Percentiles rank a stretch among this genome's conserved stretches.
Evolutionary conservation across 495 filamentous ascomycete species (phyloP).

Genomic region (Penicillium lagena): DNA sequence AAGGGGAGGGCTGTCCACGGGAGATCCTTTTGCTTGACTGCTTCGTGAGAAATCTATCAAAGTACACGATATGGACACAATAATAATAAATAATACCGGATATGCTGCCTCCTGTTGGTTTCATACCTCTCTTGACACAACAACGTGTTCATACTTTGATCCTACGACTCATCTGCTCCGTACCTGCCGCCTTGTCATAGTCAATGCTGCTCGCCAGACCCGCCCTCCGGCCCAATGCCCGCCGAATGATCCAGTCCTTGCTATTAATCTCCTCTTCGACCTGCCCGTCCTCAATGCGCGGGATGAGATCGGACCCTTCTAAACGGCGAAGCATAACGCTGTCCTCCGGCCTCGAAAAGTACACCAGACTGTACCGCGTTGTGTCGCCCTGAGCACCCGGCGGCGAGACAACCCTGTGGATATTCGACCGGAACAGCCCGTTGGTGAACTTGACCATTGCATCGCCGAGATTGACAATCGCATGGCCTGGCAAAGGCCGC

Average conservation of each 20-base stretch:
- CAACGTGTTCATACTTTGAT: slow-evolving; percentile 9
- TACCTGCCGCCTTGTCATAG: slow-evolving; percentile 32
- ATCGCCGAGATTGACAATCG: slow-evolving; percentile 62
- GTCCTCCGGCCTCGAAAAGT: slow-evolving; percentile 57
- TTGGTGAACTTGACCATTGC: slow-evolving; percentile 58
- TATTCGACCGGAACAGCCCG: slow-evolving; percentile 53
- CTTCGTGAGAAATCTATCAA: too few species aligned
- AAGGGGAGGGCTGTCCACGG: too few species aligned
- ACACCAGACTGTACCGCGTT: slow-evolving; percentile 54
- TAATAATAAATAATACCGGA: too few species aligned
- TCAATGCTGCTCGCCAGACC: slow-evolving; percentile 24
- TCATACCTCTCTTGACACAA: background rate
- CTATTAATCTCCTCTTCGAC: slow-evolving; percentile 35
- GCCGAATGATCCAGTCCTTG: slow-evolving; percentile 44
- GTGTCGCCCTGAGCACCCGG: slow-evolving; percentile 46
- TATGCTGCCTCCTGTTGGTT: background rate
- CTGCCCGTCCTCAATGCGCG: slow-evolving; percentile 25
- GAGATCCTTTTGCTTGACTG: too few species aligned
- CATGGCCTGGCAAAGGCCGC: slow-evolving; percentile 47
- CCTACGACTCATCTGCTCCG: slow-evolving; percentile 33
- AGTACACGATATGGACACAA: too few species aligned
- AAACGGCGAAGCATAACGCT: slow-evolving; percentile 42
- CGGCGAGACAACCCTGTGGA: slow-evolving; percentile 55
- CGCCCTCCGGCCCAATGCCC: slow-evolving; percentile 32
- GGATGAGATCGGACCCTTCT: slow-evolving; percentile 26